Evolutionary conservation across 225 moss, liverwort and hornwort species (phyloP).

Genomic region (Takakia lepidozioides): DNA sequence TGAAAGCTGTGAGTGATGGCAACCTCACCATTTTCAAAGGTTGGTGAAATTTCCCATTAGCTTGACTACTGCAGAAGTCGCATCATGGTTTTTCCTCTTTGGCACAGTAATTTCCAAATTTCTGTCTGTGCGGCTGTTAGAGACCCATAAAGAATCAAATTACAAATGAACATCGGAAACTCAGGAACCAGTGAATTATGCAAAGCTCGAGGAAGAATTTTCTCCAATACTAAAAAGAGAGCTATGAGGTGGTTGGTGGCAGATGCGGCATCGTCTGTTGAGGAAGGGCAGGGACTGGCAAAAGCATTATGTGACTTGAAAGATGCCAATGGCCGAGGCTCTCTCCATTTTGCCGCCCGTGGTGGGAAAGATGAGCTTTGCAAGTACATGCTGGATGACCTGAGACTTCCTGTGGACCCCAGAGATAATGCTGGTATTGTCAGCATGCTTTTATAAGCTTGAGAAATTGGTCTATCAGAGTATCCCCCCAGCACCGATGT

Average conservation of each 20-base stretch:
- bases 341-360: conserved; percentile 83
- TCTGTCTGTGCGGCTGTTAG: background rate
- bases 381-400: conserved; percentile 74
- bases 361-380: conserved; percentile 70
- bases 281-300: conserved; percentile 61
- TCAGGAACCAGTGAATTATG: no score
- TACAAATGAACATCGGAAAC: no score
- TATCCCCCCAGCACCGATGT: no score
- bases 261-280: conserved; percentile 48
- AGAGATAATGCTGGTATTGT: conserved; percentile 66
- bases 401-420: conserved; percentile 67
- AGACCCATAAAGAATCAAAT: no score
- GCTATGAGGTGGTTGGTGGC: no score
- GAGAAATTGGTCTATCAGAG: background rate
- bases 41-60: conserved; percentile 16
- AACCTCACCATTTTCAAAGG: conserved; percentile 67
- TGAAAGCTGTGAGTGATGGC: conserved; percentile 80
- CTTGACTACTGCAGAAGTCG: background rate
- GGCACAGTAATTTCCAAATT: background rate
- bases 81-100: background rate
- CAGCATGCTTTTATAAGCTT: background rate
- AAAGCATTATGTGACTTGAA: conserved; percentile 62
- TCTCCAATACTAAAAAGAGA: no score
- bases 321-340: conserved; percentile 87
- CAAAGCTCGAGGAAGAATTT: no score